Conservation (phyloP, 805 yeast species). For the Lipomyces sp. region DNA sequence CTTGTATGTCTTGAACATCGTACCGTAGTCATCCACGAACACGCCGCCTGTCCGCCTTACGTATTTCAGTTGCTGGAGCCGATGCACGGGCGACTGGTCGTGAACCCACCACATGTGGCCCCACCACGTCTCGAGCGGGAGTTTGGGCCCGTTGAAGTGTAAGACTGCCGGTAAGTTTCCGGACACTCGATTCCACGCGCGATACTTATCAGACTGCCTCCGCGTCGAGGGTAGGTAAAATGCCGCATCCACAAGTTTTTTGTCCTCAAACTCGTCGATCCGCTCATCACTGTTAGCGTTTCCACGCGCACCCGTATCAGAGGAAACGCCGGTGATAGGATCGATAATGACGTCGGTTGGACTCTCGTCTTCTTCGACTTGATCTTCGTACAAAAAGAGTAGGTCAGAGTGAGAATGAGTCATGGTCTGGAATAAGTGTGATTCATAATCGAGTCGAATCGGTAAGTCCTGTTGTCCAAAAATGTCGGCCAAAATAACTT, state of each 20-base stretch:
- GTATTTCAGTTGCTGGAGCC: conserved; percentile 27
- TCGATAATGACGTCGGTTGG: conserved; percentile 1
- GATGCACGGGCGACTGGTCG: conserved; percentile 26
- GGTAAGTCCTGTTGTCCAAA: conserved; percentile 33
- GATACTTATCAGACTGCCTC: conserved; percentile 23
- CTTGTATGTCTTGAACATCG: conserved; percentile 21
- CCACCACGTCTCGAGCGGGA: conserved; percentile 38
- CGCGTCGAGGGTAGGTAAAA: conserved; percentile 13
- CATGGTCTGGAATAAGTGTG: conserved; percentile 36
- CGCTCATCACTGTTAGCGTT: conserved; percentile 12
- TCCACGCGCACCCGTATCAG: conserved; percentile 10
- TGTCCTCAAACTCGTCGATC: conserved; percentile 14
- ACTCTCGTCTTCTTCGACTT: conserved; percentile 24
- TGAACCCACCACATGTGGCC: conserved; percentile 38
- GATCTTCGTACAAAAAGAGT: conserved; percentile 29
- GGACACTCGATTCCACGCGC: conserved; percentile 35
- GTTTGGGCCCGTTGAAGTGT: conserved; percentile 37
- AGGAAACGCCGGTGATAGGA: conserved; percentile 11
- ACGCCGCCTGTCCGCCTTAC: conserved; percentile 32
- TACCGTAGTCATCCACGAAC: conserved; percentile 31
- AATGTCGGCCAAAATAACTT: conserved; percentile 35
- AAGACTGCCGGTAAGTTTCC: conserved; percentile 31
- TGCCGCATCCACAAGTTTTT: conserved; percentile 14
- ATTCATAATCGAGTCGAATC: conserved; percentile 32
- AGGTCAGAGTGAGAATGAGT: conserved; percentile 35